Evolutionary conservation across 176 grass and related monocot species (phyloP).

Genomic region (Oryza meridionalis): DNA sequence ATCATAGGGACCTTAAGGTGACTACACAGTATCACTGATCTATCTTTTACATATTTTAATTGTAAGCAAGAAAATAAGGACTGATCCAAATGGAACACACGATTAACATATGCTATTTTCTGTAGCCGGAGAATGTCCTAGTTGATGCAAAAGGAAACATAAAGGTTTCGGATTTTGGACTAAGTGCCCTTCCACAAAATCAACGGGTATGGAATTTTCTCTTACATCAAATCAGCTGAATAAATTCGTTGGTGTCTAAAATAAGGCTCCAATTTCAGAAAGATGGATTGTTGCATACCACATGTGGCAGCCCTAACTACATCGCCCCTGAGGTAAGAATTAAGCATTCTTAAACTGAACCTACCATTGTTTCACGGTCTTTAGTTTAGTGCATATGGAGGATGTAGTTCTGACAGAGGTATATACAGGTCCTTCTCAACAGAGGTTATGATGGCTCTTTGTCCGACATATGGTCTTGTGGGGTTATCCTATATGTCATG

Average conservation of each 20-base stretch:
- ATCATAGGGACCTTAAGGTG: constrained; percentile 94
- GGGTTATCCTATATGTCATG: constrained; percentile 90
- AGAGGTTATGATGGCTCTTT: constrained; percentile 85
- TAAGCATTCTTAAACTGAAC: constrained; percentile 20
- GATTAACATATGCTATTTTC: constrained; percentile 29
- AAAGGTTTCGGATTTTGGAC: constrained; percentile 95
- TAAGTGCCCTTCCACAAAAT: constrained; percentile 85
- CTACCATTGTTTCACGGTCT: constrained; percentile 16
- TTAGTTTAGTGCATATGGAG: constrained; percentile 12
- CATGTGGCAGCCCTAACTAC: constrained; percentile 94
- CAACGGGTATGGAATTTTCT: constrained; percentile 56
- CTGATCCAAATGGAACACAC: not conserved
- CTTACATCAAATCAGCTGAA: constrained; percentile 24
- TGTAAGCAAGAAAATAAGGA: not conserved
- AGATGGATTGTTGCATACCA: constrained; percentile 92
- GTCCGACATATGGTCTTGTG: constrained; percentile 95
- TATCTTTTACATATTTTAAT: not conserved
- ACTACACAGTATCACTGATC: constrained; percentile 21
- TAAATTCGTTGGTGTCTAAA: not conserved
- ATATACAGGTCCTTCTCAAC: constrained; percentile 79
- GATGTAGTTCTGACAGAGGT: constrained; percentile 30
- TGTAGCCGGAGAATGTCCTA: constrained; percentile 94
- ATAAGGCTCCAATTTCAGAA: constrained; percentile 55
- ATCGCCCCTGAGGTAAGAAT: constrained; percentile 82
- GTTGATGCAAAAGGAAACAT: constrained; percentile 94